These are phyloP conservation scores for Apophysomyces variabilis DNA, from an alignment of 371 early-diverging fungal genomes.

Conservation along the genomic window DNA sequence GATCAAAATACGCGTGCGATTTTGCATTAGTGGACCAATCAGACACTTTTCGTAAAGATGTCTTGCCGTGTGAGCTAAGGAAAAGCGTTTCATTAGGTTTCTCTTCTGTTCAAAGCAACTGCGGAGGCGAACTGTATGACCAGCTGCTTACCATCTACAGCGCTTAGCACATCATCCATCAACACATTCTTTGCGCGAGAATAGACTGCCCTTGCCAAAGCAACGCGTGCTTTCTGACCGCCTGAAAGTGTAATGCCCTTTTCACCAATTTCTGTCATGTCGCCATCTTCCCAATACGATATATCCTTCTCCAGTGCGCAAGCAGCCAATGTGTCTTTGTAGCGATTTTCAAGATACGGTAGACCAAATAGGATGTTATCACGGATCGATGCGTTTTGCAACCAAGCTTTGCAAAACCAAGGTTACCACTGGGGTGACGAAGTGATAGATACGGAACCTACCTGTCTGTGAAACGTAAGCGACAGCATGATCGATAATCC, in stretches of 20 bases:
- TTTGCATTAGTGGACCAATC: constrained; percentile 66
- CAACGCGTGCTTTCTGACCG: constrained; percentile 78
- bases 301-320: constrained; percentile 44
- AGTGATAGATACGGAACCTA: neutral
- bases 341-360: constrained; percentile 37
- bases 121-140: neutral
- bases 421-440: neutral
- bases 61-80: constrained; percentile 78
- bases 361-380: constrained; percentile 49
- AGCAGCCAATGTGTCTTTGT: constrained; percentile 61
- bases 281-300: constrained; percentile 69
- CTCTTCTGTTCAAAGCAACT: neutral
- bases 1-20: constrained; percentile 81
- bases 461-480: constrained; percentile 26
- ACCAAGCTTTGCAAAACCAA: constrained; percentile 62
- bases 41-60: constrained; percentile 75
- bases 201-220: constrained; percentile 86
- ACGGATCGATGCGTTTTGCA: constrained; percentile 74
- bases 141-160: constrained; percentile 56
- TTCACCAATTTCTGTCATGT: constrained; percentile 89
- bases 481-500: constrained; percentile 23
- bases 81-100: neutral
- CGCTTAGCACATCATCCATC: constrained; percentile 83
- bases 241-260: constrained; percentile 72
- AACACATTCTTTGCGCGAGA: constrained; percentile 69